Evolutionary conservation across 257 asterid genomes (phyloP), one percentile per base, ranked within the genome.

Genomic region (Misopates orontium): DNA sequence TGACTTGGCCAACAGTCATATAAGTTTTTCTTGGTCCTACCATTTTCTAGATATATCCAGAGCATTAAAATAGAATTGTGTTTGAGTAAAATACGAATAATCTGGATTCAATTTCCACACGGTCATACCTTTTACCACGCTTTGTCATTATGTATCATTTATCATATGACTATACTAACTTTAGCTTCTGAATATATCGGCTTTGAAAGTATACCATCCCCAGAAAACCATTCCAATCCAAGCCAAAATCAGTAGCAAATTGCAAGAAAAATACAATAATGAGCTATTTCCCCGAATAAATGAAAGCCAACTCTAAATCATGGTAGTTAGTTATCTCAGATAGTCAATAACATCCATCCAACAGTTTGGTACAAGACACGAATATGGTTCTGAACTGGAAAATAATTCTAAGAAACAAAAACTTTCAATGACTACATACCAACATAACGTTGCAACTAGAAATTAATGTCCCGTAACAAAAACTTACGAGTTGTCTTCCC

Each of bases 401-500:
- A 31, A 36, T 4, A 36, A 36, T 1, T 4, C 1, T 36, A 8
- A 53, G 11, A 53, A 56, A 11, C 6, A 41, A 7, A n/a, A 66
- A 66, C 36, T 54, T 60, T 28, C 71, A 36, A 24, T 36, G 18
- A 45, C 15, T 49, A 57, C 44, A 60, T 36, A 45, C 40, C 51
- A 23, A 47, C 0, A 32, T 10, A 15, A 24, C 15, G 8, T 49
- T 58, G 60, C 18, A 59, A 5, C 24, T 45, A 39, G n/a, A 65
- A 56, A 56, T 56, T 44, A 20, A 9, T 48, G 59, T 47, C 49
- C 19, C 23, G 15, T 28, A 2, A 7, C 36, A 3, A 67, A 56
- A 54, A 78, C 98, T 87, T 80, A 93, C 98, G 98, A 36, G 98
- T 93, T 66, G 98, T 93, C 81, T 93, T 90, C 75, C 98, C 98